These are phyloP conservation scores for Crotalaria pallida DNA, from an alignment of 306 rosid genomes.

Conservation along the genomic window DNA sequence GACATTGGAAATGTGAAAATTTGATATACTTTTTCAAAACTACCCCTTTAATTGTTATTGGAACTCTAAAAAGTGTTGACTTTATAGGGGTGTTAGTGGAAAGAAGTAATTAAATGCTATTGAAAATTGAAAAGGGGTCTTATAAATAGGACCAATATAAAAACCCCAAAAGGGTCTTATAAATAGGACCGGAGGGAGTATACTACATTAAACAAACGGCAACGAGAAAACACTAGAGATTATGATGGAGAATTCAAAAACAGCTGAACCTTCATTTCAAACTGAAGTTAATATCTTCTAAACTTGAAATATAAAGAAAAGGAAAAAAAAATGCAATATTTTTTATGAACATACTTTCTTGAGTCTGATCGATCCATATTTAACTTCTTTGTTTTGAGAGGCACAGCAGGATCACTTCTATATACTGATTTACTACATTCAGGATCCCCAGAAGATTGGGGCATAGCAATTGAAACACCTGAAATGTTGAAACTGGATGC, in stretches of 20 bases:
- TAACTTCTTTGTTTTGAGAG: slow-evolving; percentile 69
- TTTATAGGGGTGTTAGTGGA: too few species aligned
- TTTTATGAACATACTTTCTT: slow-evolving; percentile 53
- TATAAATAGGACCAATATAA: too few species aligned
- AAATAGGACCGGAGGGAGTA: too few species aligned
- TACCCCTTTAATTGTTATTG: too few species aligned
- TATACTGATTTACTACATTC: slow-evolving; percentile 56
- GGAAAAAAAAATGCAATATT: background rate
- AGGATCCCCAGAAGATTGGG: slow-evolving; percentile 65
- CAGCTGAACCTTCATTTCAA: slow-evolving; percentile 1
- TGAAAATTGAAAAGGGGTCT: too few species aligned
- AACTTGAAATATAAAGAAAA: background rate
- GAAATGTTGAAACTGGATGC: slow-evolving; percentile 70
- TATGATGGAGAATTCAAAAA: background rate
- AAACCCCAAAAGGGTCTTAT: too few species aligned
- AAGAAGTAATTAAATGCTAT: too few species aligned
- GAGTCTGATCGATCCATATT: slow-evolving; percentile 69
- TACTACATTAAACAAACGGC: background rate
- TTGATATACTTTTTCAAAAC: too few species aligned
- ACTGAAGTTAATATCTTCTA: background rate
- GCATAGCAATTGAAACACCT: slow-evolving; percentile 65
- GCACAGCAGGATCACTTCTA: slow-evolving; percentile 58
- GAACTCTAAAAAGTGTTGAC: too few species aligned
- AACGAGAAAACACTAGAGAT: background rate
- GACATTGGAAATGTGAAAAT: too few species aligned